Conservation (phyloP, 23 red algal species). For the Agarophyton chilense region DNA sequence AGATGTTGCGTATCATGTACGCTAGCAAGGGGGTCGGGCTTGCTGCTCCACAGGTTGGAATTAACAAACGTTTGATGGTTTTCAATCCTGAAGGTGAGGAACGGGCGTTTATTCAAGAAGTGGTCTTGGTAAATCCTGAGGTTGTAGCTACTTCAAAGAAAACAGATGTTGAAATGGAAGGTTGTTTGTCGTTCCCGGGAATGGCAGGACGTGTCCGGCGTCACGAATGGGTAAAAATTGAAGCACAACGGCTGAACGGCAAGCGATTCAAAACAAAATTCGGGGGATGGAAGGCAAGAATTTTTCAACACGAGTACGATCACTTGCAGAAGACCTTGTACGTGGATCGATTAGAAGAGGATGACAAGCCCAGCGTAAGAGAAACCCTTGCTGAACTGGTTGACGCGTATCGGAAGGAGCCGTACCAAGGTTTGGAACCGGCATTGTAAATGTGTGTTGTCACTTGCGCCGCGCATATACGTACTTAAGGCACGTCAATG, state of each 20-base stretch:
- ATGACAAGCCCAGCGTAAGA: conserved; percentile 65
- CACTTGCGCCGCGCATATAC: neutral
- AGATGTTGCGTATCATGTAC: conserved; percentile 98
- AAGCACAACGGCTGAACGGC: conserved; percentile 83
- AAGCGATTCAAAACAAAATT: conserved; percentile 87
- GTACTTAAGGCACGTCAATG: too few species aligned
- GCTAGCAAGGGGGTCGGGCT: conserved; percentile 86
- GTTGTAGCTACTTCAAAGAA: conserved; percentile 76
- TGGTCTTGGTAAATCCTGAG: conserved; percentile 89
- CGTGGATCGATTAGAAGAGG: conserved; percentile 83
- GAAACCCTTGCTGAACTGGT: conserved; percentile 36
- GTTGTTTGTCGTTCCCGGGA: conserved; percentile 95
- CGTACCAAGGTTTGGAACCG: conserved; percentile 16
- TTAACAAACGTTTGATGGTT: conserved; percentile 94
- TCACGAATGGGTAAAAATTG: conserved; percentile 87
- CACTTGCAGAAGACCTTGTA: conserved; percentile 91
- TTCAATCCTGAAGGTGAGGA: conserved; percentile 86
- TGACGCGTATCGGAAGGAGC: conserved; percentile 33
- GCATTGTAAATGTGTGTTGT: conserved; percentile 12
- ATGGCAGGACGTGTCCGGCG: conserved; percentile 80
- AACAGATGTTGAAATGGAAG: conserved; percentile 77
- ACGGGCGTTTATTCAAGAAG: conserved; percentile 78
- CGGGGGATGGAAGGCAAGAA: conserved; percentile 86
- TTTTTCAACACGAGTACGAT: conserved; percentile 99
- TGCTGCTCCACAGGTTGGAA: conserved; percentile 95